Evolutionary conservation across 2,329 filamentous ascomycete genomes (phyloP).

Genomic region (Cladosporium velox): DNA sequence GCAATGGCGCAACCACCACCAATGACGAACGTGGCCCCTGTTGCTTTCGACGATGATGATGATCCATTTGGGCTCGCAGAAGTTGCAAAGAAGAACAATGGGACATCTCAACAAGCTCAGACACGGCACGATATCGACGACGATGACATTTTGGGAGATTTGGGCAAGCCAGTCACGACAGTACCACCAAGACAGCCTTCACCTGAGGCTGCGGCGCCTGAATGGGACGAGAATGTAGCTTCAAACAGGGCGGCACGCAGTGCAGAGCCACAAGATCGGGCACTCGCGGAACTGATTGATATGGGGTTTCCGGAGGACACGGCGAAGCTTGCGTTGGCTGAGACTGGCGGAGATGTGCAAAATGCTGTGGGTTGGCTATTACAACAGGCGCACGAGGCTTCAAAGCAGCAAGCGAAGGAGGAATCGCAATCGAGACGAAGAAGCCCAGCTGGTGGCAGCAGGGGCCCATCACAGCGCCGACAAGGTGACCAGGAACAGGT

Average conservation of each 20-base stretch:
- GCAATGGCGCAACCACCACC: not conserved
- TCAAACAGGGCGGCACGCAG: not conserved
- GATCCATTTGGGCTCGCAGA: conserved; percentile 79
- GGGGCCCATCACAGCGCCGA: conserved; percentile 29
- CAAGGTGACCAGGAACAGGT: conserved; percentile 43
- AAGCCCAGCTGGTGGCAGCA: conserved; percentile 25
- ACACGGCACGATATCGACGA: conserved; percentile 48
- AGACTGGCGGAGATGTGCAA: conserved; percentile 82
- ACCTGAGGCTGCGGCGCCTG: conserved; percentile 7
- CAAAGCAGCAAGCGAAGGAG: conserved; percentile 65
- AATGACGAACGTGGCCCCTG: conserved; percentile 27
- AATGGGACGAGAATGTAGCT: conserved; percentile 21
- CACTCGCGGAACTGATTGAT: conserved; percentile 85
- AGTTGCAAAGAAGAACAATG: conserved; percentile 28
- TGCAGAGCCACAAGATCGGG: conserved; percentile 66
- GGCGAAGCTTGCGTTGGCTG: conserved; percentile 74
- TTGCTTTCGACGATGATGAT: conserved; percentile 64
- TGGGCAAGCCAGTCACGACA: conserved; percentile 61
- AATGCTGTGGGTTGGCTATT: conserved; percentile 85
- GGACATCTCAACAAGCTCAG: conserved; percentile 23
- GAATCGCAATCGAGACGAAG: conserved; percentile 30
- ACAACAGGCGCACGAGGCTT: conserved; percentile 84
- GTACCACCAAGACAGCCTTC: conserved; percentile 29
- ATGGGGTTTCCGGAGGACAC: conserved; percentile 91
- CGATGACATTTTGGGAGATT: conserved; percentile 63